phyloP scores from a whole-genome alignment of 2,329 filamentous ascomycete species.

The Pestalotiopsis sp. region DNA sequence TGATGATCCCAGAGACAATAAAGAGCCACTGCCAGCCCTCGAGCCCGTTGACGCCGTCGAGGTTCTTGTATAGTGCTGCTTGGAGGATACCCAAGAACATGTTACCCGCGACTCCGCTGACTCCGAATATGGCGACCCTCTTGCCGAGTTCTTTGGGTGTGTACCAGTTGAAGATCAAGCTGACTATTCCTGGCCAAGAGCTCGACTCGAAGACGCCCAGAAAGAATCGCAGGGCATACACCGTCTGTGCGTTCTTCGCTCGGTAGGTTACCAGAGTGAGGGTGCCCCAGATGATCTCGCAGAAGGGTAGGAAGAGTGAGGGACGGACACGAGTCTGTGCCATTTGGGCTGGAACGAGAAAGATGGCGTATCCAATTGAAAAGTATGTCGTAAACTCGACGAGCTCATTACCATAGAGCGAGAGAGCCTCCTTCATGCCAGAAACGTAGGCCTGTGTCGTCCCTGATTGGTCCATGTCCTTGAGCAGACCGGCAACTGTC shows the following conservation, averaged over 20 bases:
- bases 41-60: slow-evolving; percentile 6
- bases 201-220: slow-evolving; percentile 35
- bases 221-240: slow-evolving; percentile 46
- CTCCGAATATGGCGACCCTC: slow-evolving; percentile 45
- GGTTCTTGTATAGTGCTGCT: slow-evolving; percentile 42
- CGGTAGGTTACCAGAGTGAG: slow-evolving; percentile 17
- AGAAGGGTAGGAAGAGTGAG: slow-evolving; percentile 41
- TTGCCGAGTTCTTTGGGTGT: slow-evolving; percentile 45
- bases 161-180: slow-evolving; percentile 61
- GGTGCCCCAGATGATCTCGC: slow-evolving; percentile 43
- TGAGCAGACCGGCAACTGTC: slow-evolving; percentile 34
- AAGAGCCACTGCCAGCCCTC: slow-evolving; percentile 9
- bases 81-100: slow-evolving; percentile 49
- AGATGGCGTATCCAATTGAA: not conserved
- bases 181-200: slow-evolving; percentile 34
- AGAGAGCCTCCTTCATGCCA: slow-evolving; percentile 21
- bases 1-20: slow-evolving; percentile 39
- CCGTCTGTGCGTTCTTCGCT: slow-evolving; percentile 37
- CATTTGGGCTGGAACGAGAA: slow-evolving; percentile 41
- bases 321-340: slow-evolving; percentile 44
- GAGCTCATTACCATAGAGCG: slow-evolving; percentile 31
- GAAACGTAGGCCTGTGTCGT: slow-evolving; percentile 37
- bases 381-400: slow-evolving; percentile 7
- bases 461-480: slow-evolving; percentile 40
- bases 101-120: slow-evolving; percentile 44